Base-by-base conservation (phyloP, 2,329 filamentous ascomycete species). In the Hypoxylon rubiginosum region DNA sequence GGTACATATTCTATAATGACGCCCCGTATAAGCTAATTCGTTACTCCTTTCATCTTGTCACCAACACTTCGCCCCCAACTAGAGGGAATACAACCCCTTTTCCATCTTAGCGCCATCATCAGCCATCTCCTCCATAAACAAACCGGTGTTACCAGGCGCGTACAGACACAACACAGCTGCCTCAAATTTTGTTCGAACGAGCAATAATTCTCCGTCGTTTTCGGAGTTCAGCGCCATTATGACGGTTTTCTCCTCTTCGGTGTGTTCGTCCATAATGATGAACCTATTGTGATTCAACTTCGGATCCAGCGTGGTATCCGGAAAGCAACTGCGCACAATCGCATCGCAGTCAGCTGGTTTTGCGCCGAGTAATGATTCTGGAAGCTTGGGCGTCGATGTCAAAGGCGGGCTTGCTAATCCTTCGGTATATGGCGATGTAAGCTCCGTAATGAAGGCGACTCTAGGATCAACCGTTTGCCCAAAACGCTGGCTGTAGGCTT, bases 221-320 rank as follows among this genome's bases (percentile, higher is more conserved):
- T 62, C 59, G 21, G n/a, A 41, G 26, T 62, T 62, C 5, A 32
- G n/a, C 24, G 52, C 59, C n/a, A 62, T 34, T n/a, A 62, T 52
- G 34, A 62, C 52, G 4, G 52, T 62, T 34, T 52, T 55, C 17
- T 55, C 54, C 13, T 26, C 21, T 46, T 62, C 52, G 21, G 52
- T 62, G 46, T 41, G 17, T 17, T 62, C 52, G 45, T 57, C 52
- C 52, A 62, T 57, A 32, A 62, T 34, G 34, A 57, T 46, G 34
- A 52, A 62, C 32, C 52, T 43, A 11, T 62, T 36, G 45, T 62
- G 56, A 24, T 57, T 50, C 8, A 62, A 17, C 32, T 57, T 36
- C 30, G 54, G 52, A 1, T 28, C 19, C 10, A 43, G 28, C 17
- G 34, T 28, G 13, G 43, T 5, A 17, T 34, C 34, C 15, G 59